Base-by-base conservation (phyloP, 768 basidiomycete species). In the Amanita exitialis region DNA sequence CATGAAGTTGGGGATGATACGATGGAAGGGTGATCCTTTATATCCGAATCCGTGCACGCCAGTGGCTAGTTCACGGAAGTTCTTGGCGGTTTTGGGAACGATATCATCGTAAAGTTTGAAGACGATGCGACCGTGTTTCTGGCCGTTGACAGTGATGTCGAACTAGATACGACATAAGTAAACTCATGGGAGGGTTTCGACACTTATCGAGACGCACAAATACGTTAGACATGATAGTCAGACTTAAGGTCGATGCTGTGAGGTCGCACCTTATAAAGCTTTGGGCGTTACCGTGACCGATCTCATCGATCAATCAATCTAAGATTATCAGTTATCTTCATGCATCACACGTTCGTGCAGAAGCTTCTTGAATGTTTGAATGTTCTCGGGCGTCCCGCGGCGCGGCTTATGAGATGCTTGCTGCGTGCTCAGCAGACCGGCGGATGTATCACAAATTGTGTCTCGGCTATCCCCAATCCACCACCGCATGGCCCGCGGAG, bases 61-160 rank as follows among this genome's bases (percentile, higher is more conserved):
- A 10, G 87, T 90, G 50, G 82, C 82, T 44, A 96, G 78, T 66
- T 90, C 88, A 48, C 94, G 85, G 77, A 97, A 97, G 74, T 97
- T 93, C 28, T 56, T 68, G 7, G 87, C 70, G 1, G 88, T 91
- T 59, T 69, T 78, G 44, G 89, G 89, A 12, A 87, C 84, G 44
- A 78, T 75, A 4, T 80, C 73, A 70, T 94, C 90, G 65, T 72
- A 93, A 23, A 98, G 80, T 72, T 83, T 83, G 82, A 97, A 93
- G 52, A 78, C 71, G 63, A 96, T 79, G 43, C 80, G 78, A 6
- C 82, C 83, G 1, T 65, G 43, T 0, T 62, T 49, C 38, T 64
- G 5, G 52, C 47, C 58, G 63, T 64, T 61, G 62, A 86, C 74
- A 18, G 64, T 44, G 62, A 89, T 77, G 57, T 88, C 82, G 60